A percentile compares a stretch with the other conserved stretches of the same genome.
phyloP scores from a whole-genome alignment of 1,139 yeast genomes.

The Suhomyces yuchorum region DNA sequence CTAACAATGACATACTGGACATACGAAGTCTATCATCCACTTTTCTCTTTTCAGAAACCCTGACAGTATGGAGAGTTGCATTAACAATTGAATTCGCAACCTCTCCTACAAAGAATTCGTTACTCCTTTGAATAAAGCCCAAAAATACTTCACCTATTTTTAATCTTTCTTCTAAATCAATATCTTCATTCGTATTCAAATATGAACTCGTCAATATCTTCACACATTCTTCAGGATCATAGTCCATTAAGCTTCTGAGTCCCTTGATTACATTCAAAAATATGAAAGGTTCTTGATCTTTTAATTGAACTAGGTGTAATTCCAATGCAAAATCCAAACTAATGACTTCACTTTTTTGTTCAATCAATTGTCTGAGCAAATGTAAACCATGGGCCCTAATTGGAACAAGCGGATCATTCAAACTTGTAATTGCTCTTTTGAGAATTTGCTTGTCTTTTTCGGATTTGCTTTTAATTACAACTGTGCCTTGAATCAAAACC shows the following conservation, averaged over 20 bases:
- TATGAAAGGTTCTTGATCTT: conserved; percentile 83
- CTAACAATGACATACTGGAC: conserved; percentile 85
- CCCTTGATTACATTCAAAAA: conserved; percentile 85
- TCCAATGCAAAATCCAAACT: conserved; percentile 56
- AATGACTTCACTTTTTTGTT: conserved; percentile 51
- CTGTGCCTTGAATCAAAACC: conserved; percentile 30
- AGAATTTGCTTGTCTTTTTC: conserved; percentile 35
- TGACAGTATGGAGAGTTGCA: conserved; percentile 41
- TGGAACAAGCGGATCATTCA: conserved; percentile 81
- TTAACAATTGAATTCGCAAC: conserved; percentile 30
- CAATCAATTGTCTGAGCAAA: conserved; percentile 60
- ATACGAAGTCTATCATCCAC: conserved; percentile 67
- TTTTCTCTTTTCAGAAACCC: conserved; percentile 31
- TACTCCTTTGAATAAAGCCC: conserved; percentile 55
- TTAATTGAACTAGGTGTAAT: conserved; percentile 64
- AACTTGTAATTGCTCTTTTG: conserved; percentile 61
- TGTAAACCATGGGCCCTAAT: conserved; percentile 84
- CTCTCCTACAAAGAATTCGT: conserved; percentile 49
- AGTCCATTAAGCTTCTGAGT: conserved; percentile 57
- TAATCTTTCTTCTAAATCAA: conserved; percentile 63
- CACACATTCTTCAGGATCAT: conserved; percentile 43
- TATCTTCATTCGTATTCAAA: conserved; percentile 26
- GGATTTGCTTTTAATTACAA: conserved; percentile 16
- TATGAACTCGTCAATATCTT: conserved; percentile 47
- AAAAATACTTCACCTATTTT: conserved; percentile 80